phyloP scores from a whole-genome alignment of 2,329 filamentous ascomycete species.

The Neurospora sp. region DNA sequence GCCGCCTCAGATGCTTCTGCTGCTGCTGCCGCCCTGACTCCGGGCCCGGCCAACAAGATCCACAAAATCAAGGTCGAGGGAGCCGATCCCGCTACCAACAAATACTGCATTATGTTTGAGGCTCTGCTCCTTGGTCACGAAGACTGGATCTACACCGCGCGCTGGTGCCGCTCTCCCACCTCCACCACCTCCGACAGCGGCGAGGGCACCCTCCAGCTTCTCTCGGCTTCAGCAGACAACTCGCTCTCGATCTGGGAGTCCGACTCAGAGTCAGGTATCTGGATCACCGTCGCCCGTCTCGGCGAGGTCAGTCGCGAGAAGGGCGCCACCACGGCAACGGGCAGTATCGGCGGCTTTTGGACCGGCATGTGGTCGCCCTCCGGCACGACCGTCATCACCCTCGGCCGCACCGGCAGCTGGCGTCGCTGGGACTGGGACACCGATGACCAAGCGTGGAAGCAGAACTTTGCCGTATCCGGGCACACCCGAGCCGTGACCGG shows the following conservation, averaged over 20 bases:
- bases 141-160: constrained; percentile 92
- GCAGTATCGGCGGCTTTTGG: constrained; percentile 95
- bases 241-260: constrained; percentile 89
- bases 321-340: constrained; percentile 90
- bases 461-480: constrained; percentile 68
- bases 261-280: constrained; percentile 75
- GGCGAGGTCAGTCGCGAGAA: constrained; percentile 94
- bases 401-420: constrained; percentile 92
- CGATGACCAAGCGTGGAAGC: constrained; percentile 60
- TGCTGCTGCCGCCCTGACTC: constrained; percentile 45
- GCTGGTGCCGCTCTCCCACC: constrained; percentile 48
- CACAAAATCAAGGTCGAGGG: constrained; percentile 58
- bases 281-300: constrained; percentile 76
- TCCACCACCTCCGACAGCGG: constrained; percentile 20
- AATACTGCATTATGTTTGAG: constrained; percentile 84
- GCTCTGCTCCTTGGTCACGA: constrained; percentile 90
- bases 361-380: constrained; percentile 83
- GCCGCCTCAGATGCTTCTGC: constrained; percentile 45
- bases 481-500: constrained; percentile 76
- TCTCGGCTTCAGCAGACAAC: constrained; percentile 91
- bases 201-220: constrained; percentile 53
- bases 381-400: constrained; percentile 64
- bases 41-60: constrained; percentile 64
- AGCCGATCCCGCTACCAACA: constrained; percentile 23
- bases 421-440: constrained; percentile 65